Percentiles rank a stretch among this genome's conserved stretches.
Evolutionary conservation across 73 alveolate species (phyloP).

Genomic region (Paramecium sexaurelia): DNA sequence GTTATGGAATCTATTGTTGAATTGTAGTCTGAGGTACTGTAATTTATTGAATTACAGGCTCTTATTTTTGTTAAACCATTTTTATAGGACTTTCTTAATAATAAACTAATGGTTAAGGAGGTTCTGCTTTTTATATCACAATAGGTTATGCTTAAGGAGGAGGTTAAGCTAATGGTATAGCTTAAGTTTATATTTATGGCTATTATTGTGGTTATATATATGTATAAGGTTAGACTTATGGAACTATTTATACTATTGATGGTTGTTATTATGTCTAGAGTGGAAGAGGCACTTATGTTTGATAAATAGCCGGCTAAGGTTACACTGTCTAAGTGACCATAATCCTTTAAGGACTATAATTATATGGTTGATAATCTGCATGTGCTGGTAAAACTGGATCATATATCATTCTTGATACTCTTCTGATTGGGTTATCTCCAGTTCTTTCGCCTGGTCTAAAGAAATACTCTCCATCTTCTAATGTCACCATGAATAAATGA

Average conservation of each 20-base stretch:
- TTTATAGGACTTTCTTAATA: conserved; percentile 14
- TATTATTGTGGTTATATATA: neutral
- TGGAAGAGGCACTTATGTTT: neutral
- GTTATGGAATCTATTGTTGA: neutral
- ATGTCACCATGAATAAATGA: neutral
- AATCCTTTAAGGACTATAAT: neutral
- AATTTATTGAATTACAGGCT: neutral
- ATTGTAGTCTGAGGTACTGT: neutral
- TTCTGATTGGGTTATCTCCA: neutral
- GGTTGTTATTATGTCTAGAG: neutral
- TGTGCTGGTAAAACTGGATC: neutral
- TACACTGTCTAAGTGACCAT: neutral
- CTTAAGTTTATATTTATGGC: neutral
- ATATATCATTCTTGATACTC: conserved; percentile 20
- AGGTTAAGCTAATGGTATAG: neutral
- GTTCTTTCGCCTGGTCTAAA: conserved; percentile 7
- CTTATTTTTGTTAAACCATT: neutral
- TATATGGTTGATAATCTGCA: neutral
- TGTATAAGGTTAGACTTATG: neutral
- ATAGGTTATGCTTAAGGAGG: neutral
- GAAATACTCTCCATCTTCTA: neutral
- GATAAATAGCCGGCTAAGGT: neutral
- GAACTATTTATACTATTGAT: neutral
- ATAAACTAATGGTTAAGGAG: neutral
- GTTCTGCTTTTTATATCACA: neutral